Conservation (phyloP, 805 yeast species). For the Wickerhamiella spandovensis region DNA sequence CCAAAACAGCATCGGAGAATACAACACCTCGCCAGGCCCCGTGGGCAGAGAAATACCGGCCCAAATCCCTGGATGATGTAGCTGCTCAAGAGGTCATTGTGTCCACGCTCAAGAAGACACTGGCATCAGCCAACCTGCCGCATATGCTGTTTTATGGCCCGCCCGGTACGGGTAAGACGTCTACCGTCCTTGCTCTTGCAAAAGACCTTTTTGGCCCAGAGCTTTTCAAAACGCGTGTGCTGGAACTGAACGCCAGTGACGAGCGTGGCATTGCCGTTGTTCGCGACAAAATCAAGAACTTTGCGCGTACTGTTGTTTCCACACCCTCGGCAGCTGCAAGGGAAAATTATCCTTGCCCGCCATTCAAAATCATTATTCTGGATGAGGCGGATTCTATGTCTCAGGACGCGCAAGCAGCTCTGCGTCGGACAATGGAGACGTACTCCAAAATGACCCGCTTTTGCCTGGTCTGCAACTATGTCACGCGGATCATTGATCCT, state of each 20-base stretch:
- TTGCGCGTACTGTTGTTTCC: conserved; percentile 76
- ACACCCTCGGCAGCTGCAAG: conserved; percentile 60
- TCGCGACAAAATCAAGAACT: conserved; percentile 91
- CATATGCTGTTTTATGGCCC: conserved; percentile 92
- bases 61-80: conserved; percentile 72
- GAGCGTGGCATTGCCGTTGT: conserved; percentile 97
- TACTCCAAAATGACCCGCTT: conserved; percentile 74
- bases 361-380: conserved; percentile 79
- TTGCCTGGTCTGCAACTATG: conserved; percentile 90
- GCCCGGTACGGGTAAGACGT: conserved; percentile 89
- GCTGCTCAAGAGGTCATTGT: conserved; percentile 88
- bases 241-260: conserved; percentile 92
- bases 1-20: neutral
- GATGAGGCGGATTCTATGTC: conserved; percentile 98
- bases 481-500: conserved; percentile 93
- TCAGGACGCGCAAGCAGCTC: conserved; percentile 83
- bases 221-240: conserved; percentile 71
- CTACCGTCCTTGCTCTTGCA: conserved; percentile 79
- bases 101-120: conserved; percentile 61
- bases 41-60: conserved; percentile 42
- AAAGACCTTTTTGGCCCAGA: conserved; percentile 84
- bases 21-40: conserved; percentile 17
- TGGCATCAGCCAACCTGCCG: conserved; percentile 54
- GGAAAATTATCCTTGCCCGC: conserved; percentile 83
- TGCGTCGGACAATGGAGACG: conserved; percentile 66